phyloP scores from a whole-genome alignment of 495 filamentous ascomycete species.

The Venustampulla echinocandica region DNA sequence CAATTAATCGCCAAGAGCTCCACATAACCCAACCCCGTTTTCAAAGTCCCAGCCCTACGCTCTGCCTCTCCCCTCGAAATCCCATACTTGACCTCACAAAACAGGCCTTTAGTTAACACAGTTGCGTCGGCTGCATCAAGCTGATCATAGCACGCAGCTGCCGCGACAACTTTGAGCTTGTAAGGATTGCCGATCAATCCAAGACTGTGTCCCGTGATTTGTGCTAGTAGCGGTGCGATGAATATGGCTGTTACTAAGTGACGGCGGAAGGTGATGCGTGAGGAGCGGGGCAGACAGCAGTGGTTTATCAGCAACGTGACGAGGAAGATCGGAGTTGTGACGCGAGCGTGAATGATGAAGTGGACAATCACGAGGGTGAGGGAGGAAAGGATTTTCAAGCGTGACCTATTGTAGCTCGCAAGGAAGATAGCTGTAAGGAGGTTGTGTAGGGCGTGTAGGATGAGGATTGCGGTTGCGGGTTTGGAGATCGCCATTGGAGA shows the following conservation, averaged over 20 bases:
- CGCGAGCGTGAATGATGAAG: not conserved
- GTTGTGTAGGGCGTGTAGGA: not conserved
- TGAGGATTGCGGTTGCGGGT: not conserved
- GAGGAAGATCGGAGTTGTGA: not conserved
- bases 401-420: not conserved
- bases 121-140: not conserved
- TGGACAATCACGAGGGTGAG: not conserved
- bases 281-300: not conserved
- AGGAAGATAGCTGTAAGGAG: not conserved
- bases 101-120: conserved; percentile 10
- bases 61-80: not conserved
- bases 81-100: not conserved
- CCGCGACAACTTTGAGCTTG: not conserved
- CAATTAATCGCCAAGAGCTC: not conserved
- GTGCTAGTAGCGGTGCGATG: not conserved
- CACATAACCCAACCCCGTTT: not conserved
- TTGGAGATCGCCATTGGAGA: not conserved
- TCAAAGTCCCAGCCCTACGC: not conserved
- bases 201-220: not conserved
- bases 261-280: not conserved
- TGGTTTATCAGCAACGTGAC: not conserved
- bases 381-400: not conserved
- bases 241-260: not conserved
- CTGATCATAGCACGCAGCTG: conserved; percentile 1
- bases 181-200: not conserved